phyloP scores from a whole-genome alignment of 176 grass and related monocot genomes.

The Carex pumila region DNA sequence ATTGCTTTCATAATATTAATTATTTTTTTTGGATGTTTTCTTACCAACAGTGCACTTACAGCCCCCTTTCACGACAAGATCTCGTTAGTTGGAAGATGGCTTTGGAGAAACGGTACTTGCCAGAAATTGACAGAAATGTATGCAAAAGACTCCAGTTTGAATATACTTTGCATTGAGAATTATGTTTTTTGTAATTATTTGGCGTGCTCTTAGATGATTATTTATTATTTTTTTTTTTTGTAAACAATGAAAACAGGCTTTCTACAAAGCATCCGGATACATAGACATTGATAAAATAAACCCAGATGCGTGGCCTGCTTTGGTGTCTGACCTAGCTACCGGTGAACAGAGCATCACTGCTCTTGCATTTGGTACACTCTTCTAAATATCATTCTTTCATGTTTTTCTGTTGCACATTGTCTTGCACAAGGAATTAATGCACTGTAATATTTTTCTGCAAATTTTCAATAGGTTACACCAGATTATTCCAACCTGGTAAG shows the following conservation, averaged over 20 bases:
- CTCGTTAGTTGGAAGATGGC: slow-evolving; percentile 96
- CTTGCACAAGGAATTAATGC: slow-evolving; percentile 7
- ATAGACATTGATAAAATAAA: slow-evolving; percentile 96
- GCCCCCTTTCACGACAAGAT: slow-evolving; percentile 83
- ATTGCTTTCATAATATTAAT: slow-evolving; percentile 7
- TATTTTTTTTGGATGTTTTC: background rate
- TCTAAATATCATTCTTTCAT: background rate
- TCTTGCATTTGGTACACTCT: slow-evolving; percentile 80
- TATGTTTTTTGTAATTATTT: background rate
- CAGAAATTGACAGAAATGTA: slow-evolving; percentile 82
- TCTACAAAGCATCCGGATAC: slow-evolving; percentile 64
- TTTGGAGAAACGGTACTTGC: slow-evolving; percentile 62
- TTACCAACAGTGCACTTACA: slow-evolving; percentile 32
- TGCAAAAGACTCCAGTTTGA: slow-evolving; percentile 26
- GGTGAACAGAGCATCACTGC: slow-evolving; percentile 89
- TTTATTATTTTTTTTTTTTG: background rate
- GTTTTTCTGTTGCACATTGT: background rate
- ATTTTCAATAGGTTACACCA: slow-evolving; percentile 63
- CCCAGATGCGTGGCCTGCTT: slow-evolving; percentile 79
- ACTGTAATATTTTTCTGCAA: background rate
- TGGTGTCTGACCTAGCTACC: slow-evolving; percentile 58
- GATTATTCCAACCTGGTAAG: slow-evolving; percentile 89
- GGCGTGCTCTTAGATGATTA: background rate
- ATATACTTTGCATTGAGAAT: background rate
- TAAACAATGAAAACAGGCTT: slow-evolving; percentile 28